Base-by-base conservation (phyloP, 352 stramenopile genomes). In the Albugo candida region DNA sequence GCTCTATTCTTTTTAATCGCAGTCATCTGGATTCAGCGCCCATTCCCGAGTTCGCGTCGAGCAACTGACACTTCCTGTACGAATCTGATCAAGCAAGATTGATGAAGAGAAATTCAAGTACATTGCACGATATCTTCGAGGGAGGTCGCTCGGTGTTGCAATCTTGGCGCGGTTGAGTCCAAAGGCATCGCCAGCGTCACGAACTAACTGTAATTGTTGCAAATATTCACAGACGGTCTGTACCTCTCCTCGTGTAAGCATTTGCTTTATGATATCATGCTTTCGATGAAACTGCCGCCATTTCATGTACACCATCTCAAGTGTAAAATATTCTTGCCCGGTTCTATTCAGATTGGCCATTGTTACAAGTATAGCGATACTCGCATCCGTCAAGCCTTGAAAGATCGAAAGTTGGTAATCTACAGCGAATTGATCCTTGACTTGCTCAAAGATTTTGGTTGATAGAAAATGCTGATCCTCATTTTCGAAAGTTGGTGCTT, bases 301-400 rank as follows among this genome's bases (percentile, higher is more conserved):
- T 21, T 71, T 66, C 42, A 62, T 54, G 47, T 84, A 91, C 14
- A 91, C 69, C 77, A 87, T 91, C 51, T 87, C 77, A 27, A 91
- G 62, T 42, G 77, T 87, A 46, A 78, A 84, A 18, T 78, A 67
- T 4, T 55, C 54, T 47, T 81, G 65, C 16, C 62, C 67, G 8
- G 74, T 62, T 45, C 71, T 71, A 48, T 91, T 75, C 2, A 87
- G 49, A 37, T 83, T 70, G 37, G 69, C 72, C 77, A 87, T 91
- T 11, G 70, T 75, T 14, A 87, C 70, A 13, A 87, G 47, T 19
- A 91, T 54, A 11, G 68, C 72, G n/a, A 91, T 73, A 11, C 70
- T 70, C 41, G 76, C 56, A 51, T 83, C 59, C 21, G 67, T 68
- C 36, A 83, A 65, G 35, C 61, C 72, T 47, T 64, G 57, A n/a